Evolutionary conservation across 805 yeast genomes (phyloP).

Genomic region (Candida gorgasii): DNA sequence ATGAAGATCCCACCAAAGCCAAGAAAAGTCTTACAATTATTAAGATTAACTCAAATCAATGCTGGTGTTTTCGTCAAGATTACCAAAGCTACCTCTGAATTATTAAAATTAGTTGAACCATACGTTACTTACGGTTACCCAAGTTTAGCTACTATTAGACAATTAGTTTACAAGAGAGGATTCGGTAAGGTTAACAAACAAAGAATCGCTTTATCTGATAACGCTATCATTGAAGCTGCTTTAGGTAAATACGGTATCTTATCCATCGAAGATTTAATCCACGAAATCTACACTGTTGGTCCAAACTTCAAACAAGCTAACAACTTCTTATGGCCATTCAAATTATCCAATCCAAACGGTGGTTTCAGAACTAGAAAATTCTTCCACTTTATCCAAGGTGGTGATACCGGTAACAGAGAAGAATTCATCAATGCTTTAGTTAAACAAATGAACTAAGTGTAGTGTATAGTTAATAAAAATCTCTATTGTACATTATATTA

Average conservation of each 20-base stretch:
- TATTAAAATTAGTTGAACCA: conserved; percentile 92
- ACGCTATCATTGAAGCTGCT: conserved; percentile 81
- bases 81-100: conserved; percentile 93
- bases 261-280: conserved; percentile 91
- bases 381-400: conserved; percentile 97
- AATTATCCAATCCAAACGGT: conserved; percentile 94
- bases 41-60: conserved; percentile 92
- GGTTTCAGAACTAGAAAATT: conserved; percentile 98
- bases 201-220: conserved; percentile 88
- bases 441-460: conserved; percentile 83
- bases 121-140: conserved; percentile 98
- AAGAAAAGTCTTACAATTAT: conserved; percentile 95
- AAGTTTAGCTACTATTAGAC: conserved; percentile 85
- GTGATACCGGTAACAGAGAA: conserved; percentile 98
- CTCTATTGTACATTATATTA: conserved; percentile 3
- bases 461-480: neutral
- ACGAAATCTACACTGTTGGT: conserved; percentile 94
- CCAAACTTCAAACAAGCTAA: conserved; percentile 98
- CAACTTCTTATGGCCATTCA: conserved; percentile 99
- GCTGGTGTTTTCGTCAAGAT: conserved; percentile 93
- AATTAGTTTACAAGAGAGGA: conserved; percentile 96
- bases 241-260: conserved; percentile 92
- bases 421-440: conserved; percentile 91
- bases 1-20: conserved; percentile 98
- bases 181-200: conserved; percentile 96